phyloP scores from a whole-genome alignment of 768 basidiomycete species.

The Naganishia vishniacii region DNA sequence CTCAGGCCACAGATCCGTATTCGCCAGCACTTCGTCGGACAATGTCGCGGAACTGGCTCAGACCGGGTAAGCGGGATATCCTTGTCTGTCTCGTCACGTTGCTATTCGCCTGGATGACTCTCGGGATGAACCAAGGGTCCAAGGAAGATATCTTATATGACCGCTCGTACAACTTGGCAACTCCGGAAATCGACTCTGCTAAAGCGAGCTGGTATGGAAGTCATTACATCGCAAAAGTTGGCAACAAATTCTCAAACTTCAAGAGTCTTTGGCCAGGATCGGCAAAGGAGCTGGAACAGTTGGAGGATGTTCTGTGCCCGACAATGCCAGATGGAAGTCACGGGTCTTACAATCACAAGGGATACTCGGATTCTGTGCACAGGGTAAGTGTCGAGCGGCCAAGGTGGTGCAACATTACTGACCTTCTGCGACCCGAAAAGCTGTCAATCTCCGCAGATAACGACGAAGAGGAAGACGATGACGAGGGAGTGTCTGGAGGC shows the following conservation, averaged over 20 bases:
- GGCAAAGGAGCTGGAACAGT: slow-evolving; percentile 13
- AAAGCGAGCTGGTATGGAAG: slow-evolving; percentile 16
- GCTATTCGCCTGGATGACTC: slow-evolving; percentile 38
- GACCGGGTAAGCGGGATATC: slow-evolving; percentile 42
- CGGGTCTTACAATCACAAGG: neutral
- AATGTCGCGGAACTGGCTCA: slow-evolving; percentile 16
- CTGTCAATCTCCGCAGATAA: neutral
- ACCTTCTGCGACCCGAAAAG: neutral
- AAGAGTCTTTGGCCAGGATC: slow-evolving; percentile 12
- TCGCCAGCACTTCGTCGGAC: slow-evolving; percentile 19
- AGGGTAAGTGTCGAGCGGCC: neutral
- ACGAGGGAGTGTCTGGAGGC: slow-evolving; percentile 13
- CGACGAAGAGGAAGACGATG: slow-evolving; percentile 24
- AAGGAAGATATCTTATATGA: neutral
- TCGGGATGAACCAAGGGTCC: slow-evolving; percentile 21
- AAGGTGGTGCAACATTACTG: neutral
- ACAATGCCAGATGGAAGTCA: slow-evolving; percentile 8
- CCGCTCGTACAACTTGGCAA: neutral
- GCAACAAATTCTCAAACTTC: slow-evolving; percentile 6
- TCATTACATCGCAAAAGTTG: slow-evolving; percentile 5
- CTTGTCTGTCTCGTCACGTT: slow-evolving; percentile 42
- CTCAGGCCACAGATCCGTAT: slow-evolving; percentile 18
- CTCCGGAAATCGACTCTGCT: neutral
- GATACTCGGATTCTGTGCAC: slow-evolving; percentile 1
- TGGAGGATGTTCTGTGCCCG: slow-evolving; percentile 16